Conservation (phyloP, 305 asterid species). For the Fraxinus paxiana region DNA sequence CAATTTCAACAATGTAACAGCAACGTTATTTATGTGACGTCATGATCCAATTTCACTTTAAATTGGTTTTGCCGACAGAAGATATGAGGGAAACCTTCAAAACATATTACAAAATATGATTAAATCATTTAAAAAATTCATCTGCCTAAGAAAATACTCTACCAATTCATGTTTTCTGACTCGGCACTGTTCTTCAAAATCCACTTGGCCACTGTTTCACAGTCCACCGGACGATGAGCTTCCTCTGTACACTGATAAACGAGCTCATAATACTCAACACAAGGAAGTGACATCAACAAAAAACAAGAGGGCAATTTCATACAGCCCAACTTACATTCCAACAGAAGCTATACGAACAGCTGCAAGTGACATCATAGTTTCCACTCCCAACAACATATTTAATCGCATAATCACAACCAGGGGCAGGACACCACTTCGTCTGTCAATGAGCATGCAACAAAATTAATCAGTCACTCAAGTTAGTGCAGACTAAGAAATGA, state of each 20-base stretch:
- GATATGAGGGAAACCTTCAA: slow-evolving; percentile 7
- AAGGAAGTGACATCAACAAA: slow-evolving; percentile 8
- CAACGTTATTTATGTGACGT: background rate
- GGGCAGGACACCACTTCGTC: slow-evolving; percentile 96
- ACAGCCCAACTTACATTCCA: slow-evolving; percentile 74
- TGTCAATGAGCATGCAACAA: slow-evolving; percentile 22
- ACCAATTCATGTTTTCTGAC: slow-evolving; percentile 96
- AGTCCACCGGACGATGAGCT: slow-evolving; percentile 94
- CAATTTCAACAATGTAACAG: background rate
- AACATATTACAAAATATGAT: background rate
- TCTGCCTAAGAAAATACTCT: slow-evolving; percentile 20
- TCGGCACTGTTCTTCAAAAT: slow-evolving; percentile 82
- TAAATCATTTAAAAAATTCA: background rate
- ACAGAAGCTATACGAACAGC: slow-evolving; percentile 78
- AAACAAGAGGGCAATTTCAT: slow-evolving; percentile 12
- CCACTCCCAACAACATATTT: slow-evolving; percentile 78
- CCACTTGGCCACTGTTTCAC: slow-evolving; percentile 85
- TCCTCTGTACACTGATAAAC: slow-evolving; percentile 78
- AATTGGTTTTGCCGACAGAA: background rate
- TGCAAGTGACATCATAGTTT: slow-evolving; percentile 78
- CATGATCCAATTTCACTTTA: background rate
- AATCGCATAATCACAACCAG: slow-evolving; percentile 86
- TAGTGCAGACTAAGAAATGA: slow-evolving; percentile 17
- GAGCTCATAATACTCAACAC: slow-evolving; percentile 19
- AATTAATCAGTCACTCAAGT: background rate